Evolutionary conservation across 768 basidiomycete genomes (phyloP).

Genomic region (Mycena leptocephala): DNA sequence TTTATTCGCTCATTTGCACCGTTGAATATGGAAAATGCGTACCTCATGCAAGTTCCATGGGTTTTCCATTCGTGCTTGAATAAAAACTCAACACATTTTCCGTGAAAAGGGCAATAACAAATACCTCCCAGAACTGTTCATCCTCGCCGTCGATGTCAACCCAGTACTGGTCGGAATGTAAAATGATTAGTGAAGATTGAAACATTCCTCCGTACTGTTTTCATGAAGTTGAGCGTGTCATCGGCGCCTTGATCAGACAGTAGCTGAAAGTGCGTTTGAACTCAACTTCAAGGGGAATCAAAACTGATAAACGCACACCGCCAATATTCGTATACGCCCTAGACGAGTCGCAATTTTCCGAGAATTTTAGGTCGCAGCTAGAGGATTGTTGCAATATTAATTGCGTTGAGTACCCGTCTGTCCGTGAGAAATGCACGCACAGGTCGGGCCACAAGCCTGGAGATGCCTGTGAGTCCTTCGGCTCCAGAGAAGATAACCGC

Average conservation of each 20-base stretch:
- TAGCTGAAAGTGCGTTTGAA: constrained; percentile 58
- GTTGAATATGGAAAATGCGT: neutral
- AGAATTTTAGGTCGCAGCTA: constrained; percentile 21
- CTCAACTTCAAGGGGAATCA: too few species aligned
- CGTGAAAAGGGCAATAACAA: neutral
- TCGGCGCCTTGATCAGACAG: constrained; percentile 70
- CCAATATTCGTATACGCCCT: constrained; percentile 64
- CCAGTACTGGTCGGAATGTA: constrained; percentile 63
- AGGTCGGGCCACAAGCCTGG: constrained; percentile 70
- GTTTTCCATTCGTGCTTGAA: constrained; percentile 77
- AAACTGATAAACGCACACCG: constrained; percentile 46
- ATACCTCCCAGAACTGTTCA: constrained; percentile 76
- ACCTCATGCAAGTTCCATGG: constrained; percentile 76
- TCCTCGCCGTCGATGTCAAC: constrained; percentile 72
- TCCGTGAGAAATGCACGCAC: constrained; percentile 41
- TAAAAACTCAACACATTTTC: neutral
- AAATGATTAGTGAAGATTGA: neutral
- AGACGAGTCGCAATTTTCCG: constrained; percentile 62
- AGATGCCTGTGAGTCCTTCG: constrained; percentile 20
- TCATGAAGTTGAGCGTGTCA: constrained; percentile 75
- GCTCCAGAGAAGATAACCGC: neutral
- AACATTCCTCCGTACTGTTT: constrained; percentile 43
- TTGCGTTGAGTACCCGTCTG: too few species aligned
- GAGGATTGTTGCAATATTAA: neutral
- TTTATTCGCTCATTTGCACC: neutral